phyloP scores from a whole-genome alignment of 345 rosid genomes.

The Atalantia buxifolia region DNA sequence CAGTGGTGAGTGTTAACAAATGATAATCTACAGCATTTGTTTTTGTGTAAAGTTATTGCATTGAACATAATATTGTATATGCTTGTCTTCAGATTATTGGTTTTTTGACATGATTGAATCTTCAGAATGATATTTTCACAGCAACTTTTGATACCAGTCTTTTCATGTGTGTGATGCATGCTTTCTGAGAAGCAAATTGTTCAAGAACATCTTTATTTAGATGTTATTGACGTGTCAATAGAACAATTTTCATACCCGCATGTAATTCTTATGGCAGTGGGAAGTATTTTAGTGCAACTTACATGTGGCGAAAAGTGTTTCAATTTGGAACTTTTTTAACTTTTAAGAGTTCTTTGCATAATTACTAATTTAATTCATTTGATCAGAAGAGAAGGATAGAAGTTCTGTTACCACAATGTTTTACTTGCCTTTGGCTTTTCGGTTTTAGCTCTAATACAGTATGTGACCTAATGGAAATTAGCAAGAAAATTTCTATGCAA shows the following conservation, averaged over 20 bases:
- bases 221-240: not conserved
- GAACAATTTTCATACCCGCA: not conserved
- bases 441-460: not conserved
- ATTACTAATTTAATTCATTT: not conserved
- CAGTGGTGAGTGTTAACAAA: constrained; percentile 41
- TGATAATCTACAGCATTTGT: not conserved
- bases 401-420: not conserved
- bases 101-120: not conserved
- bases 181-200: not conserved
- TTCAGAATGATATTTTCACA: not conserved
- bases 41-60: not conserved
- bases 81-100: not conserved
- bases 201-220: not conserved
- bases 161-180: not conserved
- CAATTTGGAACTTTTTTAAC: not conserved
- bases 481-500: not conserved
- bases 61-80: not conserved
- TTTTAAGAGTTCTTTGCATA: not conserved
- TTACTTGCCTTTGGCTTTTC: not conserved
- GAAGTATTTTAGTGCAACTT: not conserved
- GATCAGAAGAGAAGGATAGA: not conserved
- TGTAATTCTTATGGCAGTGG: not conserved
- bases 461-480: not conserved
- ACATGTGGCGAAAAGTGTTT: not conserved
- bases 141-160: not conserved